Conservation (phyloP, 1,284 basidiomycete genomes). For the Sporisorium scitamineum region DNA sequence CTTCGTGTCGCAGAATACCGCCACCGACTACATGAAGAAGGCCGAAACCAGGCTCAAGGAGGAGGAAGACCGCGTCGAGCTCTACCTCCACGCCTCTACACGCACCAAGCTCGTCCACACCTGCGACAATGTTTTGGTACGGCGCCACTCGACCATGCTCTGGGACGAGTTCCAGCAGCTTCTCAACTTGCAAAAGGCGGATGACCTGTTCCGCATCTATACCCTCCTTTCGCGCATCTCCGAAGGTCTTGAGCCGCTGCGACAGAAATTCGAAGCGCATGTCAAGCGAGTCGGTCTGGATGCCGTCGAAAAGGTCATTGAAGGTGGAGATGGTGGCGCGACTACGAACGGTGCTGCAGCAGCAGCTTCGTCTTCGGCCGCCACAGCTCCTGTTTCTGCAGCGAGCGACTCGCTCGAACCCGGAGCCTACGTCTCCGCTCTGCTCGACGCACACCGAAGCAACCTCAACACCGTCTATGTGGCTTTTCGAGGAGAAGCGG, state of each 20-base stretch:
- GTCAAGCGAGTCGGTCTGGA: conserved; percentile 89
- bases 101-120: conserved; percentile 77
- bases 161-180: conserved; percentile 94
- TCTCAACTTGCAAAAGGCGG: conserved; percentile 91
- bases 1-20: conserved; percentile 88
- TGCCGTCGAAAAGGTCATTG: conserved; percentile 83
- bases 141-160: conserved; percentile 86
- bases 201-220: conserved; percentile 89
- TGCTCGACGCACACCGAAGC: conserved; percentile 91
- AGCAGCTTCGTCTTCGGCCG: conserved; percentile 24
- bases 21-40: conserved; percentile 97
- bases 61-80: conserved; percentile 94
- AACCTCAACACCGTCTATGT: conserved; percentile 89
- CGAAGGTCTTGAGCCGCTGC: conserved; percentile 89
- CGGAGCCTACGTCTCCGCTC: conserved; percentile 91
- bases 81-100: conserved; percentile 83
- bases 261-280: conserved; percentile 92
- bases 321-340: conserved; percentile 67
- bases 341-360: conserved; percentile 69
- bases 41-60: conserved; percentile 91
- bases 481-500: conserved; percentile 92
- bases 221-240: conserved; percentile 87
- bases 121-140: conserved; percentile 92
- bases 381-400: conserved; percentile 65
- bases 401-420: conserved; percentile 74